phyloP scores from a whole-genome alignment of 2,329 filamentous ascomycete species.

The Fusarium secorum region DNA sequence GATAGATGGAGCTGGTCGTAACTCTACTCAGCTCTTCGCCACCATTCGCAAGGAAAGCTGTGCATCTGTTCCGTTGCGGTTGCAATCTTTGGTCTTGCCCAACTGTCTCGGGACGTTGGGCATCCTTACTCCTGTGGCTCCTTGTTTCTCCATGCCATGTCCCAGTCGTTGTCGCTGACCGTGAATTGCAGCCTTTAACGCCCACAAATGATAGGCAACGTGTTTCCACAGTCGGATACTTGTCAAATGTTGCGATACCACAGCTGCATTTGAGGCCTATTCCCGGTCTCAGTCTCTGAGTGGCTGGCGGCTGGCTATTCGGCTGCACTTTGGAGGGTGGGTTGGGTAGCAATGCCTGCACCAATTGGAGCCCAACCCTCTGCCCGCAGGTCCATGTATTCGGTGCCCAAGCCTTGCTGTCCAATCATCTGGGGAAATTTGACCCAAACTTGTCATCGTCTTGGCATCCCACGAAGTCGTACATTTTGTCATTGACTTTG shows the following conservation, averaged over 20 bases:
- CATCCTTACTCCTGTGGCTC: conserved; percentile 35
- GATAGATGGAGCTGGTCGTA: conserved; percentile 34
- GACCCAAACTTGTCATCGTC: conserved; percentile 14
- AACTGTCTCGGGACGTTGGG: conserved; percentile 36
- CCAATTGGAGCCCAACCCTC: conserved; percentile 50
- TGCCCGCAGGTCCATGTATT: conserved; percentile 37
- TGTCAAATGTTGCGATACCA: conserved; percentile 36
- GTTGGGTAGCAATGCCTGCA: conserved; percentile 52
- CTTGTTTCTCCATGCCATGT: conserved; percentile 26
- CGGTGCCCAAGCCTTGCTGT: conserved; percentile 35
- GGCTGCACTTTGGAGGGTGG: conserved; percentile 29
- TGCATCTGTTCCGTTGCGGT: conserved; percentile 26
- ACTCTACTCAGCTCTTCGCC: conserved; percentile 19
- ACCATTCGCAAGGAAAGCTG: conserved; percentile 24
- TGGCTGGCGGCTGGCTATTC: conserved; percentile 20
- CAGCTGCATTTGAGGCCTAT: conserved; percentile 35
- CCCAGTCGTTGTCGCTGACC: conserved; percentile 17
- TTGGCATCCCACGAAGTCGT: conserved; percentile 27
- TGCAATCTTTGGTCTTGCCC: conserved; percentile 32
- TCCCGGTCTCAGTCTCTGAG: conserved; percentile 6
- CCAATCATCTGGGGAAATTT: conserved; percentile 38
- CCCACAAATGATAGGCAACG: conserved; percentile 41
- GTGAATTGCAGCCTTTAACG: conserved; percentile 20
- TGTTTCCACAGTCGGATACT: conserved; percentile 34
- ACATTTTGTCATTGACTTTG: conserved; percentile 17